Base-by-base conservation (phyloP, 75 land plant species). In the Selaginella moellendorffii region DNA sequence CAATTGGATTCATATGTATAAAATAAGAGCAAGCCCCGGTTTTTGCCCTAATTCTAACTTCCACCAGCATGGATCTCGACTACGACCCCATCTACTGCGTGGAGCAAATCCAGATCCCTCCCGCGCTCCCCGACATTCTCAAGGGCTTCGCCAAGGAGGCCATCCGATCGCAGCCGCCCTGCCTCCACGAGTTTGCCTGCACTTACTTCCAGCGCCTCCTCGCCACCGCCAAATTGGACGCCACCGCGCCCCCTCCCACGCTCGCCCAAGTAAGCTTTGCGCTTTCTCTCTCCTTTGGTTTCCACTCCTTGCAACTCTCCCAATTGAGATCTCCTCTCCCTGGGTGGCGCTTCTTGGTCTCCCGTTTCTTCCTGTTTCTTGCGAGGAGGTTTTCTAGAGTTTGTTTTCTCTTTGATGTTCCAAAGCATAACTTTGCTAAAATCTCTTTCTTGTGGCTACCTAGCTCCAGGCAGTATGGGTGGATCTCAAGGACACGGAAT, bases 51-150 rank as follows among this genome's bases (percentile, higher is more conserved):
- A n/a, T n/a, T n/a, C n/a, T n/a, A n/a, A n/a, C n/a, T n/a, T n/a
- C n/a, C n/a, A n/a, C n/a, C n/a, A n/a, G n/a, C 18, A 69, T 71
- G 31, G 65, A 69, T 61, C 36, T 75, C 8, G 73, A 75, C 53
- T 71, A 71, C 28, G 69, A 75, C 27, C 77, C 77, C 12, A 66
- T 75, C 2, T 75, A 75, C 59, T 75, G 77, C 62, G 77, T 75
- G 1, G 77, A 75, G 63, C 77, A 75, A 61, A 75, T 75, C 22
- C 66, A 65, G 54, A 72, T 75, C 21, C 77, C 77, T 19, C 67
- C 62, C 19, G 77, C 68, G 10, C 59, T 75, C 28, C 77, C 77
- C 29, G 61, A 51, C 19, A 23, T 75, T 54, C 64, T 75, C 28
- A 75, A 75, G 52, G 54, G 36, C 22, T 75, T 75, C 59, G 67